Evolutionary conservation across 2,329 filamentous ascomycete species (phyloP).

Genomic region (Colletotrichum salicis): DNA sequence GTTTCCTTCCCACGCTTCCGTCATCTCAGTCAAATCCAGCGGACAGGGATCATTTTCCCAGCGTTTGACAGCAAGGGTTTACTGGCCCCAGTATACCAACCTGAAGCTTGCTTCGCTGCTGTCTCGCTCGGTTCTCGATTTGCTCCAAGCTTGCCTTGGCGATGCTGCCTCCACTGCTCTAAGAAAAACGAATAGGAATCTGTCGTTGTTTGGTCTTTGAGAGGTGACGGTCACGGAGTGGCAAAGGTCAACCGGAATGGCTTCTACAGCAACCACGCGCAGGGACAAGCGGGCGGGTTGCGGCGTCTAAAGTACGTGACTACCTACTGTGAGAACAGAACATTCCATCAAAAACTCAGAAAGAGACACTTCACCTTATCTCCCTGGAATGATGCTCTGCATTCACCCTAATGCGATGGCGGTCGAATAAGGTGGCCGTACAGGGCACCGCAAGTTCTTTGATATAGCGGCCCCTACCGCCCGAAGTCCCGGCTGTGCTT

Average conservation of each 20-base stretch:
- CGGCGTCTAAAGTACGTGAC: not conserved
- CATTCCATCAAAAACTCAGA: not conserved
- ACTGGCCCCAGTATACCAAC: not conserved
- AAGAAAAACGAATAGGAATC: not conserved
- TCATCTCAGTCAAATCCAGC: not conserved
- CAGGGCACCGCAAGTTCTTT: not conserved
- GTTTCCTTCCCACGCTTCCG: not conserved
- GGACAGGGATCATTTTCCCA: not conserved
- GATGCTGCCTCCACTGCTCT: not conserved
- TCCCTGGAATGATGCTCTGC: not conserved
- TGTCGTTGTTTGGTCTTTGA: not conserved
- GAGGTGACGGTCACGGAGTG: not conserved
- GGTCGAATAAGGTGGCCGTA: not conserved
- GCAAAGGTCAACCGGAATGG: not conserved
- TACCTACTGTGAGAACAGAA: not conserved
- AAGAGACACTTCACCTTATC: not conserved
- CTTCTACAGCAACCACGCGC: slow-evolving; percentile 1
- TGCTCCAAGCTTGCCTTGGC: not conserved
- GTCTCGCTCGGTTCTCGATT: not conserved
- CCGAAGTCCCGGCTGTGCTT: not conserved
- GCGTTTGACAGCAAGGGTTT: not conserved
- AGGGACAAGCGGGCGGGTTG: not conserved
- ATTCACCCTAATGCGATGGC: not conserved
- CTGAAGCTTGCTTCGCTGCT: not conserved
- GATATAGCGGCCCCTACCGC: not conserved